These are phyloP conservation scores for Protomyces gravidus DNA, from an alignment of 1,139 yeast genomes.

Conservation along the genomic window DNA sequence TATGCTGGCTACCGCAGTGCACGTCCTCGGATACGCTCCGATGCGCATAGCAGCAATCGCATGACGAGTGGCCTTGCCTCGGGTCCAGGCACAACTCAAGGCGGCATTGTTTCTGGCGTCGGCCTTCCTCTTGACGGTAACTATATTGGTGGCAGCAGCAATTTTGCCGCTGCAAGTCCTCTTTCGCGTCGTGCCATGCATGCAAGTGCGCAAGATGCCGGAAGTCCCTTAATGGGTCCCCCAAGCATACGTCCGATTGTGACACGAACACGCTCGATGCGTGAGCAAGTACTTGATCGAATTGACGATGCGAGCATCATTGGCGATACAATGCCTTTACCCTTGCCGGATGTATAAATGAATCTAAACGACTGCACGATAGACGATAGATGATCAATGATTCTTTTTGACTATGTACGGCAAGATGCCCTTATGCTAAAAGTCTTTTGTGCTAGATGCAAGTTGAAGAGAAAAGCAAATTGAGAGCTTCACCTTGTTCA, in stretches of 20 bases:
- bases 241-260: not conserved
- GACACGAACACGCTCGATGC: not conserved
- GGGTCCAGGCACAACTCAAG: not conserved
- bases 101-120: not conserved
- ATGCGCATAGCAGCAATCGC: not conserved
- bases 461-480: not conserved
- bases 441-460: not conserved
- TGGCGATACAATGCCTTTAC: slow-evolving; percentile 4
- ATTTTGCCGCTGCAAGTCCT: not conserved
- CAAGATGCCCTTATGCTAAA: not conserved
- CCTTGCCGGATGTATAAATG: not conserved
- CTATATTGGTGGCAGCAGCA: slow-evolving; percentile 2
- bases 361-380: not conserved
- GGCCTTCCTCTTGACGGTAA: not conserved
- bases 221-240: not conserved
- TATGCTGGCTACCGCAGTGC: slow-evolving; percentile 20
- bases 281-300: slow-evolving; percentile 1
- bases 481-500: not conserved
- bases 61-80: not conserved
- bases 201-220: not conserved
- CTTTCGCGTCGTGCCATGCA: not conserved
- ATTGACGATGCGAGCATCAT: slow-evolving; percentile 25
- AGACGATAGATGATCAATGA: not conserved
- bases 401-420: not conserved
- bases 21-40: not conserved